Evolutionary conservation across 371 early-diverging fungal species (phyloP).

Genomic region (Mucor velutinosus): DNA sequence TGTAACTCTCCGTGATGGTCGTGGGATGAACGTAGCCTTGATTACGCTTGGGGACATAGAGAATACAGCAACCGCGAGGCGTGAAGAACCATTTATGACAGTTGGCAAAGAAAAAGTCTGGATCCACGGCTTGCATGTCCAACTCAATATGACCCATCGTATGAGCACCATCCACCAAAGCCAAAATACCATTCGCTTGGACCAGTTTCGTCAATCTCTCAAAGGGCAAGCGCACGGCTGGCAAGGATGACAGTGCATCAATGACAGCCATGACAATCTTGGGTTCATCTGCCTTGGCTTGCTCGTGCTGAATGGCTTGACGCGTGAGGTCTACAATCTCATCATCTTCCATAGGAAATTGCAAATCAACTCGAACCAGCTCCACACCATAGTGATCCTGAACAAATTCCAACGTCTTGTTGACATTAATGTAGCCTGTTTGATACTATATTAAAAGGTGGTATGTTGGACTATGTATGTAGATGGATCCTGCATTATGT

Average conservation of each 20-base stretch:
- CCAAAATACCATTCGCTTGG: conserved; percentile 52
- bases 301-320: conserved; percentile 28
- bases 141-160: conserved; percentile 66
- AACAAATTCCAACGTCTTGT: conserved; percentile 37
- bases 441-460: conserved; percentile 18
- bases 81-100: conserved; percentile 79
- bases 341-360: conserved; percentile 34
- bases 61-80: conserved; percentile 60
- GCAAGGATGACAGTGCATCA: conserved; percentile 60
- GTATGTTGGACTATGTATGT: too few relatives aligned
- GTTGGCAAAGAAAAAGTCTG: conserved; percentile 75
- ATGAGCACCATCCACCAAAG: conserved; percentile 77
- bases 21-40: conserved; percentile 58
- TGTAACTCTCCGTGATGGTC: conserved; percentile 51
- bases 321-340: conserved; percentile 34
- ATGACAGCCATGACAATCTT: conserved; percentile 45
- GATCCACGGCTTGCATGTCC: conserved; percentile 47
- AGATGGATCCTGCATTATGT: background rate
- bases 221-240: conserved; percentile 62
- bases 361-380: conserved; percentile 33
- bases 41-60: conserved; percentile 59
- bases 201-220: conserved; percentile 53
- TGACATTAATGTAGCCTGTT: conserved; percentile 43
- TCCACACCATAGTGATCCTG: conserved; percentile 32
- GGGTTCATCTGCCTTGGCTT: conserved; percentile 29